Evolutionary conservation across 345 rosid species (phyloP), one percentile per base, ranked within the genome.

Genomic region (Combretum micranthum): DNA sequence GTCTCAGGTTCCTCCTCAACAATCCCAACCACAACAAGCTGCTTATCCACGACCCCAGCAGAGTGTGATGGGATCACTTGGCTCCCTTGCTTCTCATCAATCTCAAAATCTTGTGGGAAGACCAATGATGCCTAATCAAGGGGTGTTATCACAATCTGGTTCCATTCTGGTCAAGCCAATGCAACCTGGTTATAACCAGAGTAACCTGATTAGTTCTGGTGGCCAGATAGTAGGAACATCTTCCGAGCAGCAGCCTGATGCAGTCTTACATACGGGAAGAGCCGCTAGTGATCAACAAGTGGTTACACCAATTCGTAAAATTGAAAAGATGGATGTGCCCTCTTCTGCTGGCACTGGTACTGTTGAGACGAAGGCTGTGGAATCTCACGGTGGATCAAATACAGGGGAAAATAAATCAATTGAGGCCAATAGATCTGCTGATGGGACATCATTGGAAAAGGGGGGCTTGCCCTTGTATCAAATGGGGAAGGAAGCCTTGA

Each of bases 21-120:
- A 54, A 50, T 53, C 66, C 16, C 84, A 60, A 53, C 77, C 58
- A 20, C 70, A 64, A 43, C 44, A 73, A 42, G 64, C 66, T 39
- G 25, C 72, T 48, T 72, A 71, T 73, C 58, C 64, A 37, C 86
- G 73, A 55, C 66, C 61, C 6, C 80, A 62, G 45, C 85, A 75
- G 68, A 78, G 61, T 77, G 61, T 66, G 56, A 26, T 68, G 14
- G 61, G 37, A 18, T 42, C 68, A 14, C 69, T 59, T 22, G 59
- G 64, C 53, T 46, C 53, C 52, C 80, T 60, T 32, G 32, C 59
- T 57, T 66, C 68, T 61, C 72, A 71, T 47, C 77, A 63, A 54
- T 55, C 70, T 53, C 79, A 63, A 65, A 65, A 44, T 65, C 59
- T 42, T 50, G 51, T 64, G 13, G 82, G 74, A 54, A 71, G 70